Percentiles rank a stretch among this genome's conserved stretches.
Conservation (phyloP, 1,284 basidiomycete genomes). For the Papiliotrema fonsecae region DNA sequence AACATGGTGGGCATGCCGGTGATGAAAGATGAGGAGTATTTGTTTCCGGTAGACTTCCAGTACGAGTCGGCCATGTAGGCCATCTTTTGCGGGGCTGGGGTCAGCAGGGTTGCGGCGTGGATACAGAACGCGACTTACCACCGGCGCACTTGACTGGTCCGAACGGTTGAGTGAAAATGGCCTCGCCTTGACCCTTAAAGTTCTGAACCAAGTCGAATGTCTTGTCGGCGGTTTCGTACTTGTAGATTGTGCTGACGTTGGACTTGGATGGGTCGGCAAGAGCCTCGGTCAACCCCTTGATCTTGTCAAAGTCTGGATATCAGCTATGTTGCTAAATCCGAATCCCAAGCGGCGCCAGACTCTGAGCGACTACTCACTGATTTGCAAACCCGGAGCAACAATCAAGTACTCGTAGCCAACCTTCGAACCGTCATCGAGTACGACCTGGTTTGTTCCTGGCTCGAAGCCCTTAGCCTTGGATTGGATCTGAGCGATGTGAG, state of each 20-base stretch:
- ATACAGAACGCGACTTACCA: conserved; percentile 47
- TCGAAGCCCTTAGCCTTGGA: conserved; percentile 72
- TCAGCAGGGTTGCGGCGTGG: background rate
- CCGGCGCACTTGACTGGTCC: conserved; percentile 94
- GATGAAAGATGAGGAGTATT: conserved; percentile 73
- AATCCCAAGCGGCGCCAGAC: background rate
- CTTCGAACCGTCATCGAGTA: conserved; percentile 62
- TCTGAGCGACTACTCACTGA: conserved; percentile 48
- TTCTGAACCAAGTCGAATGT: conserved; percentile 73
- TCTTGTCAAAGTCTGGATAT: conserved; percentile 56
- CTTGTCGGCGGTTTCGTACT: conserved; percentile 80
- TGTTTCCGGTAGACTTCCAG: conserved; percentile 48
- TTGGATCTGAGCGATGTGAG: conserved; percentile 67
- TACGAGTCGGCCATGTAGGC: conserved; percentile 78
- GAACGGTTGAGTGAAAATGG: conserved; percentile 94
- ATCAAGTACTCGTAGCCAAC: conserved; percentile 83
- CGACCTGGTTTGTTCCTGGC: conserved; percentile 69
- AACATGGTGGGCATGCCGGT: conserved; percentile 96
- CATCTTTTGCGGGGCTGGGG: conserved; percentile 78
- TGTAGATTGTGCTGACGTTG: conserved; percentile 92
- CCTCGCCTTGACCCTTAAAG: conserved; percentile 64
- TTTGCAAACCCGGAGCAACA: conserved; percentile 82
- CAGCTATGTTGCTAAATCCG: background rate
- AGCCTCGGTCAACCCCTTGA: conserved; percentile 73
- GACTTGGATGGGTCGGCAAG: conserved; percentile 64